Evolutionary conservation across 768 basidiomycete genomes (phyloP).

Genomic region (Crucibulum laeve): DNA sequence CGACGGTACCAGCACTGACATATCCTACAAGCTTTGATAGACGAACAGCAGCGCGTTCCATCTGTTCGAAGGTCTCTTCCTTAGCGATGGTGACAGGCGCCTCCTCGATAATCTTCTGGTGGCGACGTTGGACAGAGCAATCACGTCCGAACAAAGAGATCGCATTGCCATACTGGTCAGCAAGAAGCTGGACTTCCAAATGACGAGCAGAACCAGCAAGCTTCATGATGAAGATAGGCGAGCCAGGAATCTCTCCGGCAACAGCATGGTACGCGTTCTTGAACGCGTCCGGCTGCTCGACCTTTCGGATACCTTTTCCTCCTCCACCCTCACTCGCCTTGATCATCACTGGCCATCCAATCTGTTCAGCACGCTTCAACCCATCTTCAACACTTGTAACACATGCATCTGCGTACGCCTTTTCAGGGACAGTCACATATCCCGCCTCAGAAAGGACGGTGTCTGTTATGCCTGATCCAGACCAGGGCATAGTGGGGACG

Average conservation of each 20-base stretch:
- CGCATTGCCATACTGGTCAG: constrained; percentile 98
- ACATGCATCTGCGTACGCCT: constrained; percentile 85
- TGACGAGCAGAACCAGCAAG: constrained; percentile 97
- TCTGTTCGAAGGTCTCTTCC: constrained; percentile 87
- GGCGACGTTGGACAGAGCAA: constrained; percentile 97
- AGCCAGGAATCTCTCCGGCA: constrained; percentile 94
- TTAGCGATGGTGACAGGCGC: constrained; percentile 97
- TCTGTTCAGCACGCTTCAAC: constrained; percentile 73
- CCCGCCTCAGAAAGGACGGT: constrained; percentile 82
- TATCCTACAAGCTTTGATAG: constrained; percentile 99
- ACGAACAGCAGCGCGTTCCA: constrained; percentile 99
- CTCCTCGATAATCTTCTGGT: constrained; percentile 99
- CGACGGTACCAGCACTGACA: constrained; percentile 97
- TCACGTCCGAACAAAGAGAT: constrained; percentile 99
- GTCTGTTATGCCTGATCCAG: constrained; percentile 88
- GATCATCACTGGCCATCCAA: constrained; percentile 99
- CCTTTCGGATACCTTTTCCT: constrained; percentile 98
- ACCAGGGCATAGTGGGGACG: constrained; percentile 99
- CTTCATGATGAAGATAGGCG: constrained; percentile 99
- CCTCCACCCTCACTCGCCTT: constrained; percentile 99
- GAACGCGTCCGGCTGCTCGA: constrained; percentile 81
- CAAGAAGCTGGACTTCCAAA: constrained; percentile 95
- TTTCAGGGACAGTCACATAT: constrained; percentile 91
- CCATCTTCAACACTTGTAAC: constrained; percentile 88
- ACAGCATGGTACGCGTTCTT: constrained; percentile 95